These are phyloP conservation scores for Dalbergia oliveri DNA, from an alignment of 306 rosid genomes.

Conservation along the genomic window DNA sequence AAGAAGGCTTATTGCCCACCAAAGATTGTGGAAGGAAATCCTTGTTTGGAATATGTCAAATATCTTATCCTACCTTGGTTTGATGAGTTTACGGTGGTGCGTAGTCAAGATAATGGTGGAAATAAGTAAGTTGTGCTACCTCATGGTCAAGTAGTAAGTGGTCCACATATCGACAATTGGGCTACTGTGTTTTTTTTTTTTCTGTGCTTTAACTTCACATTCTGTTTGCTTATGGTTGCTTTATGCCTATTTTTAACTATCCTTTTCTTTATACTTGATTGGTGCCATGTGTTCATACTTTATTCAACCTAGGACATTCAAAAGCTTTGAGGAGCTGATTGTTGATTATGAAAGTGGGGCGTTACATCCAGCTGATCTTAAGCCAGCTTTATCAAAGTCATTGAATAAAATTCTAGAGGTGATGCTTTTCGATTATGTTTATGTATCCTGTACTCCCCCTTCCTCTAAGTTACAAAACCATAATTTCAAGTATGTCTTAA, in stretches of 20 bases:
- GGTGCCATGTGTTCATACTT: conserved; percentile 25
- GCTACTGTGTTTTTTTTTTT: neutral
- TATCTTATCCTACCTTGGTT: too few species aligned
- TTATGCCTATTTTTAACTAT: neutral
- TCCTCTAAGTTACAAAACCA: neutral
- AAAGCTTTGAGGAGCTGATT: conserved; percentile 64
- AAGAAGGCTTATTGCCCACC: too few species aligned
- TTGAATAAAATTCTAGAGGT: conserved; percentile 85
- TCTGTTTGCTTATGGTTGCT: neutral
- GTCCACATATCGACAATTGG: conserved; percentile 1
- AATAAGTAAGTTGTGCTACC: conserved; percentile 64
- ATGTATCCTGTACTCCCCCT: neutral
- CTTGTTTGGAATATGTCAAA: too few species aligned
- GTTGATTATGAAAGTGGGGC: conserved; percentile 70
- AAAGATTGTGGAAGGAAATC: too few species aligned
- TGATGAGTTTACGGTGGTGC: too few species aligned
- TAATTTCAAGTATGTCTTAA: neutral
- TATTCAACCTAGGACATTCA: conserved; percentile 61
- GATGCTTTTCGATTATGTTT: conserved; percentile 37
- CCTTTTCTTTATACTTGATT: conserved; percentile 12
- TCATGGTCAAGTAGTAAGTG: neutral
- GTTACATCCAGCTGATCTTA: conserved; percentile 82
- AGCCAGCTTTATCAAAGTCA: conserved; percentile 77
- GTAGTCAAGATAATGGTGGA: conserved; percentile 39
- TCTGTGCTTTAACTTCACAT: neutral